Evolutionary conservation across 345 rosid genomes (phyloP).

Genomic region (Anacardium occidentale): DNA sequence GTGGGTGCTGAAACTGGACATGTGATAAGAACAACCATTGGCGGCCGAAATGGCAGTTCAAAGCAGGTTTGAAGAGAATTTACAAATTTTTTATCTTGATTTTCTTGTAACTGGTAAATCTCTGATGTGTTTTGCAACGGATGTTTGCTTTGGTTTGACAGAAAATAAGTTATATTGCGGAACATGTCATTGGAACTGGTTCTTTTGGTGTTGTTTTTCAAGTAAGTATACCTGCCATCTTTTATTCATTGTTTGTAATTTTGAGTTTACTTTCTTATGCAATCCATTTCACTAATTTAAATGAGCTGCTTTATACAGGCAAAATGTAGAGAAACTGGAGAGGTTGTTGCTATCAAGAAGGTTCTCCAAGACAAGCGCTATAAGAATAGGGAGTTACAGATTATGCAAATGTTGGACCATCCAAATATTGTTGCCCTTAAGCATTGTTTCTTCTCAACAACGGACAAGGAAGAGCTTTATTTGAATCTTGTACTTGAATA

Average conservation of each 20-base stretch:
- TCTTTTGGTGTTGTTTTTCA: slow-evolving; percentile 94
- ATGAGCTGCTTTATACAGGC: slow-evolving; percentile 58
- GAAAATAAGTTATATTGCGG: slow-evolving; percentile 86
- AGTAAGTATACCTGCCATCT: slow-evolving; percentile 42
- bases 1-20: slow-evolving; percentile 92
- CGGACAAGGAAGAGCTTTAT: slow-evolving; percentile 93
- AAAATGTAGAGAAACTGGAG: slow-evolving; percentile 95
- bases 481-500: slow-evolving; percentile 94
- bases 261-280: background rate
- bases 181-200: slow-evolving; percentile 96
- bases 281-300: background rate
- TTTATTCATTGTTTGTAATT: slow-evolving; percentile 13
- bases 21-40: slow-evolving; percentile 81
- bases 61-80: slow-evolving; percentile 58
- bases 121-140: slow-evolving; percentile 16
- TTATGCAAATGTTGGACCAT: slow-evolving; percentile 90
- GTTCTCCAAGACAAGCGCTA: slow-evolving; percentile 97
- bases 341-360: slow-evolving; percentile 92
- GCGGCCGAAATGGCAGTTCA: slow-evolving; percentile 88
- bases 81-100: background rate
- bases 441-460: slow-evolving; percentile 89
- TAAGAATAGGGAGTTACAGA: slow-evolving; percentile 93
- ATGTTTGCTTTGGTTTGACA: slow-evolving; percentile 37
- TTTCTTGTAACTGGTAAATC: slow-evolving; percentile 2
- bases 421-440: slow-evolving; percentile 85